phyloP scores from a whole-genome alignment of 331 rosid species.

The Ulmus americana region DNA sequence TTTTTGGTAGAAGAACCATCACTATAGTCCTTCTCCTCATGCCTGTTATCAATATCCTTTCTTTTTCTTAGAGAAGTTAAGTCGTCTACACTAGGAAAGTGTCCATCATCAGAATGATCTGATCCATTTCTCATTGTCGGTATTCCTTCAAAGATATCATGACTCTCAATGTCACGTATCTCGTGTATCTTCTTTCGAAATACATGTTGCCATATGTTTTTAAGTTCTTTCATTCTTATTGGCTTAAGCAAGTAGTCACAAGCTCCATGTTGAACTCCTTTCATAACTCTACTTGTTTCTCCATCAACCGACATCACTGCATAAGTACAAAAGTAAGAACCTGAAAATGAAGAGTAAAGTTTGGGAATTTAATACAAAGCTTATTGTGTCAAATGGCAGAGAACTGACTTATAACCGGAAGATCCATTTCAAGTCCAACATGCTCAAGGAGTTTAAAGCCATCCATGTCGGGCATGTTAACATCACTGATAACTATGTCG shows the following conservation, averaged over 20 bases:
- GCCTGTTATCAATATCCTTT: constrained; percentile 59
- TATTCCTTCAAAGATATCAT: constrained; percentile 59
- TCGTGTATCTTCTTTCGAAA: constrained; percentile 80
- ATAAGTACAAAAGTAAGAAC: constrained; percentile 36
- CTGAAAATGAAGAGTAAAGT: not conserved
- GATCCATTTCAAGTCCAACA: constrained; percentile 99
- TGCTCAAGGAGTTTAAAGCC: constrained; percentile 96
- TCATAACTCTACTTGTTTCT: constrained; percentile 90
- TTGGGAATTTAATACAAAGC: constrained; percentile 28
- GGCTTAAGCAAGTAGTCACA: constrained; percentile 98
- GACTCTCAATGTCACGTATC: constrained; percentile 70
- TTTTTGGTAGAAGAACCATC: constrained; percentile 73
- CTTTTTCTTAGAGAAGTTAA: constrained; percentile 52
- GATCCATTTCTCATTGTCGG: constrained; percentile 52
- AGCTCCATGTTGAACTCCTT: constrained; percentile 97
- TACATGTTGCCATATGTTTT: constrained; percentile 96
- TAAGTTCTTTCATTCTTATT: constrained; percentile 91
- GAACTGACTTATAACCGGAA: constrained; percentile 91
- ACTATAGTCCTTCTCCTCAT: constrained; percentile 58
- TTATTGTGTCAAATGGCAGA: constrained; percentile 28
- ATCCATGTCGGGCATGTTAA: constrained; percentile 99
- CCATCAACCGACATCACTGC: constrained; percentile 99
- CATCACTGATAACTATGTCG: constrained; percentile 92
- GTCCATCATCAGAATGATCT: constrained; percentile 67
- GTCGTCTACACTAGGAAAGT: constrained; percentile 55